These are phyloP conservation scores for Articulospora tetracladia DNA, from an alignment of 495 filamentous ascomycete genomes.

Conservation along the genomic window DNA sequence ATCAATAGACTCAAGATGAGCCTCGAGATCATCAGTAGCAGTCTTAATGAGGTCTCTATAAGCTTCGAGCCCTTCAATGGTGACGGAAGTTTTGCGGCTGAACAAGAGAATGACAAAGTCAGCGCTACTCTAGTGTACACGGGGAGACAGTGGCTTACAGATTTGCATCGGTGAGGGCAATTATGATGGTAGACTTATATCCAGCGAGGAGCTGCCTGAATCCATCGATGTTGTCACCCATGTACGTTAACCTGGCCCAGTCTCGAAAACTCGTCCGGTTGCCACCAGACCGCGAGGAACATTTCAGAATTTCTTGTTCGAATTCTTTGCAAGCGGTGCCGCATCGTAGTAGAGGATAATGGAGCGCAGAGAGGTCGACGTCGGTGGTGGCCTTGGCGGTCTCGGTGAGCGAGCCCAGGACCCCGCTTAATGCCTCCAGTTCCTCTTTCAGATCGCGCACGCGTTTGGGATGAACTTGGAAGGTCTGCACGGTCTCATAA, in stretches of 20 bases:
- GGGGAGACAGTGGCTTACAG: conserved; percentile 30
- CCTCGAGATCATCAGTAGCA: conserved; percentile 35
- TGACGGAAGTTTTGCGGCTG: conserved; percentile 29
- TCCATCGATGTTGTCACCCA: conserved; percentile 30
- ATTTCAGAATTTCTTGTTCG: conserved; percentile 25
- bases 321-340: conserved; percentile 32
- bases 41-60: conserved; percentile 33
- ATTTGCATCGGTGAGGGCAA: conserved; percentile 36
- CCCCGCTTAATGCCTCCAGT: conserved; percentile 35
- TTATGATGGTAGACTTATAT: conserved; percentile 39
- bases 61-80: conserved; percentile 27
- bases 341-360: conserved; percentile 29
- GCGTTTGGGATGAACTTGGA: conserved; percentile 33
- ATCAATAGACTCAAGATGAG: conserved; percentile 34
- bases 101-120: conserved; percentile 4
- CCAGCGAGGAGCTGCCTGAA: conserved; percentile 32
- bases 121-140: conserved; percentile 5
- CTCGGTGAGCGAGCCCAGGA: conserved; percentile 33
- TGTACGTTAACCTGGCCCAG: conserved; percentile 32
- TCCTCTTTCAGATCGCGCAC: conserved; percentile 40
- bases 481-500: conserved; percentile 37
- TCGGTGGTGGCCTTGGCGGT: conserved; percentile 19
- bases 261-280: conserved; percentile 30
- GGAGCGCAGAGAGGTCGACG: conserved; percentile 23
- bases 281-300: conserved; percentile 23